These are phyloP conservation scores for Paraconiothyrium sp. DNA, from an alignment of 2,329 filamentous ascomycete genomes.

Conservation along the genomic window DNA sequence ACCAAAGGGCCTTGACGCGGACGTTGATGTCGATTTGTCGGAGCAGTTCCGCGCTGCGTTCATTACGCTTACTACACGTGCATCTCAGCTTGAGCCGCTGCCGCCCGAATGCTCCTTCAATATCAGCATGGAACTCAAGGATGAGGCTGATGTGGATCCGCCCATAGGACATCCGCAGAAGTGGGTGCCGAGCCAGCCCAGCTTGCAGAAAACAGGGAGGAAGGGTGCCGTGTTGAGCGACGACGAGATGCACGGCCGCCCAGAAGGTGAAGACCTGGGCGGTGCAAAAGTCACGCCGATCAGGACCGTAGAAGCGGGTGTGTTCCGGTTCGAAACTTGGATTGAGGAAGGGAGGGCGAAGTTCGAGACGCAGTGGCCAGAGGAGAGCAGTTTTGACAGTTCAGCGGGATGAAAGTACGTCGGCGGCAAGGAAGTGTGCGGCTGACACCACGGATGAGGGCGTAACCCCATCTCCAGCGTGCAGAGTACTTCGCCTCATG, in stretches of 20 bases:
- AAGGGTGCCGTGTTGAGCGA: conserved; percentile 28
- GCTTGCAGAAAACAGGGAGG: conserved; percentile 48
- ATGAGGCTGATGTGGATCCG: conserved; percentile 62
- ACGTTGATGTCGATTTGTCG: conserved; percentile 66
- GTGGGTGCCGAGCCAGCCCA: conserved; percentile 69
- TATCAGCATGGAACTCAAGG: conserved; percentile 76
- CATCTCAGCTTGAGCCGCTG: conserved; percentile 65
- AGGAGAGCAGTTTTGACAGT: background rate
- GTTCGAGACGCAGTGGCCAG: conserved; percentile 5
- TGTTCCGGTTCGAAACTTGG: conserved; percentile 74
- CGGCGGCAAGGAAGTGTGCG: background rate
- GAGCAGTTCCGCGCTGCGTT: conserved; percentile 77
- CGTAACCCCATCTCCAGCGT: background rate
- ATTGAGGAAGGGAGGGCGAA: conserved; percentile 53
- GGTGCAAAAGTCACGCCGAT: conserved; percentile 68
- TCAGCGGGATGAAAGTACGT: background rate
- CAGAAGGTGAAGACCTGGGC: conserved; percentile 54
- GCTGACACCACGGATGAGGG: background rate
- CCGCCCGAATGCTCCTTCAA: conserved; percentile 77
- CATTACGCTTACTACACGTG: conserved; percentile 68
- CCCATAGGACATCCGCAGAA: conserved; percentile 62
- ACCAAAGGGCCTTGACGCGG: conserved; percentile 23
- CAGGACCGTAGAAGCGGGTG: conserved; percentile 70
- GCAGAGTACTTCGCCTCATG: background rate
- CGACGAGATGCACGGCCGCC: conserved; percentile 22